Percentiles rank a stretch among this genome's conserved stretches.
phyloP scores from a whole-genome alignment of 2,329 filamentous ascomycete species.

The Pestalotiopsis sp. region DNA sequence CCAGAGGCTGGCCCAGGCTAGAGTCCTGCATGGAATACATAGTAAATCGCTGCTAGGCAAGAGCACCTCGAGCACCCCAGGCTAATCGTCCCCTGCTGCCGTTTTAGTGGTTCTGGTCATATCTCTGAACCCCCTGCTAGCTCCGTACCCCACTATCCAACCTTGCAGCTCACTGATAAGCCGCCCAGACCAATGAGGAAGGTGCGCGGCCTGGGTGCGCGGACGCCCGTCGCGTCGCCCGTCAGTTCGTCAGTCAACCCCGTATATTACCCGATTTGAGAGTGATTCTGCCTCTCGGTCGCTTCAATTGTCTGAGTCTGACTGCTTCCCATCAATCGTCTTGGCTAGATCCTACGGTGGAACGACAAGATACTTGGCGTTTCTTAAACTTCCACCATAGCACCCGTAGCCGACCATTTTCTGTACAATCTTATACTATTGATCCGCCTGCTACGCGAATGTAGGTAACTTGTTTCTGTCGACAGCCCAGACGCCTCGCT shows the following conservation, averaged over 20 bases:
- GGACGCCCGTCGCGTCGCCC: slow-evolving; percentile 2
- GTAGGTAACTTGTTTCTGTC: too few species aligned
- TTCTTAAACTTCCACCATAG: too few species aligned
- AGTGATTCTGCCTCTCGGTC: background rate
- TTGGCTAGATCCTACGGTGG: background rate
- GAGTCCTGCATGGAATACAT: background rate
- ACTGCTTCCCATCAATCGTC: background rate
- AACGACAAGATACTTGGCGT: too few species aligned
- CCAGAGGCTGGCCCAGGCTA: background rate
- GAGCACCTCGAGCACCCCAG: background rate
- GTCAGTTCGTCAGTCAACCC: background rate
- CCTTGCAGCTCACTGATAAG: slow-evolving; percentile 9
- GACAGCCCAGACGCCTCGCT: too few species aligned
- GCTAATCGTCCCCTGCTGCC: background rate
- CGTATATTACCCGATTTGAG: background rate
- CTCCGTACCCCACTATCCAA: background rate
- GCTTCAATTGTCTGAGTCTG: background rate
- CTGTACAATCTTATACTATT: too few species aligned
- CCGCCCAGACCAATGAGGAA: slow-evolving; percentile 11
- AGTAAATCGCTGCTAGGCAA: background rate
- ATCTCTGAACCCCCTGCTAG: background rate
- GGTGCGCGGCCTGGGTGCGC: slow-evolving; percentile 8
- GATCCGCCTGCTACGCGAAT: too few species aligned
- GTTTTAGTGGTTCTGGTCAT: slow-evolving; percentile 6
- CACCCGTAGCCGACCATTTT: too few species aligned